These are phyloP conservation scores for Triglochin maritima DNA, from an alignment of 106 monocot species.

Conservation along the genomic window DNA sequence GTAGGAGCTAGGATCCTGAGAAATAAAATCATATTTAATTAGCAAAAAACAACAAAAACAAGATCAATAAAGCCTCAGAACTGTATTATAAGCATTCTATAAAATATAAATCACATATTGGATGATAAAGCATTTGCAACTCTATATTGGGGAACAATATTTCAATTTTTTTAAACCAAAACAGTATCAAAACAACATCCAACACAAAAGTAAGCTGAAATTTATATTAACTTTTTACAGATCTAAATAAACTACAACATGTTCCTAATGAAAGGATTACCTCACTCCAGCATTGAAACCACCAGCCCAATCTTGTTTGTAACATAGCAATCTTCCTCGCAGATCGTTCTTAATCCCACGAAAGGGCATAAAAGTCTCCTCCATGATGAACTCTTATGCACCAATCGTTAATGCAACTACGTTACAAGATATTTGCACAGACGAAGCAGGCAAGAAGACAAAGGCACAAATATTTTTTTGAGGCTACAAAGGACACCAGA, in stretches of 20 bases:
- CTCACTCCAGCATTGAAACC: conserved; percentile 24
- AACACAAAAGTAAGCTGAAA: background rate
- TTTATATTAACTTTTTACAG: background rate
- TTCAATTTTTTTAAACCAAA: too few relatives aligned
- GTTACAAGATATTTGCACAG: background rate
- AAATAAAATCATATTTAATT: conserved; percentile 5
- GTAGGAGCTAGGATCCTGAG: conserved; percentile 37
- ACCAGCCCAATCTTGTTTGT: conserved; percentile 26
- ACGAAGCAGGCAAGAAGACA: background rate
- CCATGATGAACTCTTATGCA: conserved; percentile 8
- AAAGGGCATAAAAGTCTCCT: conserved; percentile 27
- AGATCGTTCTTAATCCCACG: conserved; percentile 27
- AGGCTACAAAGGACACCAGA: conserved; percentile 2
- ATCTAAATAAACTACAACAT: too few relatives aligned
- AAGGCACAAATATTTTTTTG: background rate
- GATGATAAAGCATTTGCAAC: too few relatives aligned
- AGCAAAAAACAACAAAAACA: background rate
- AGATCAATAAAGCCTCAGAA: too few relatives aligned
- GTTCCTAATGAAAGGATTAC: conserved; percentile 1
- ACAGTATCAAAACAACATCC: too few relatives aligned
- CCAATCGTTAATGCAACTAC: background rate
- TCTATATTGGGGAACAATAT: too few relatives aligned
- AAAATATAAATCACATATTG: too few relatives aligned
- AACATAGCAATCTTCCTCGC: conserved; percentile 19
- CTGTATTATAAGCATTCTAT: too few relatives aligned